These are phyloP conservation scores for Ascochyta koolunga DNA, from an alignment of 2,329 filamentous ascomycete species.

Conservation along the genomic window DNA sequence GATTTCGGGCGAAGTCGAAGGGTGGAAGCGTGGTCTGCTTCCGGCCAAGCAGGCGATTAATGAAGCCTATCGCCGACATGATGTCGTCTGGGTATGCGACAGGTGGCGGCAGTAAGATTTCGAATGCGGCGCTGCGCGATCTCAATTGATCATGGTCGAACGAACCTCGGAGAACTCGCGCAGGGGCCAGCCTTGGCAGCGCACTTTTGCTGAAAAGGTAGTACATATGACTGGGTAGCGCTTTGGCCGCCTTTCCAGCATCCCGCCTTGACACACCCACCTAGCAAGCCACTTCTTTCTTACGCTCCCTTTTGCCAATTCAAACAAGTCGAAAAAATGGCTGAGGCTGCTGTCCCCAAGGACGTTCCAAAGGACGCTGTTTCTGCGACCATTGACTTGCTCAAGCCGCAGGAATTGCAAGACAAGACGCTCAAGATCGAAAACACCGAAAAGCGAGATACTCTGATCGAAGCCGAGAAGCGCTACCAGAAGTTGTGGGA, in stretches of 20 bases:
- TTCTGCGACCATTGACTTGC: constrained; percentile 58
- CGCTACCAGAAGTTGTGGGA: constrained; percentile 90
- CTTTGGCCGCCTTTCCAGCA: constrained; percentile 14
- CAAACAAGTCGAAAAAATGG: constrained; percentile 31
- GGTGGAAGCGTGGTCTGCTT: constrained; percentile 45
- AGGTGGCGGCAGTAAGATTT: constrained; percentile 4
- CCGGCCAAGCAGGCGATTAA: constrained; percentile 58
- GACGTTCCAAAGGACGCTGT: constrained; percentile 52
- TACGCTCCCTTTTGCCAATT: constrained; percentile 19
- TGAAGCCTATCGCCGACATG: constrained; percentile 36
- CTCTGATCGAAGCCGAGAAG: constrained; percentile 82
- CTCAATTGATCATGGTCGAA: constrained; percentile 28
- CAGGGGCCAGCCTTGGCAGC: constrained; percentile 24
- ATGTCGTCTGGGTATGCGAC: constrained; percentile 8
- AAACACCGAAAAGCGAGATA: constrained; percentile 85
- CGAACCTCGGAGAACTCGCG: constrained; percentile 14
- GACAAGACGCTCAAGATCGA: constrained; percentile 71
- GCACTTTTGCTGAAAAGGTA: constrained; percentile 27
- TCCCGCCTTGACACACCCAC: constrained; percentile 13
- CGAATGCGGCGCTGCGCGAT: constrained; percentile 4
- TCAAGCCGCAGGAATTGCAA: constrained; percentile 60
- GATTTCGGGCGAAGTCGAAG: constrained; percentile 59
- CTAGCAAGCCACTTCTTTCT: constrained; percentile 20
- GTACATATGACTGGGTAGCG: constrained; percentile 22
- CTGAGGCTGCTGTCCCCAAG: constrained; percentile 36